These are phyloP conservation scores for Alternaria dauci DNA, from an alignment of 2,329 filamentous ascomycete genomes.

Conservation along the genomic window DNA sequence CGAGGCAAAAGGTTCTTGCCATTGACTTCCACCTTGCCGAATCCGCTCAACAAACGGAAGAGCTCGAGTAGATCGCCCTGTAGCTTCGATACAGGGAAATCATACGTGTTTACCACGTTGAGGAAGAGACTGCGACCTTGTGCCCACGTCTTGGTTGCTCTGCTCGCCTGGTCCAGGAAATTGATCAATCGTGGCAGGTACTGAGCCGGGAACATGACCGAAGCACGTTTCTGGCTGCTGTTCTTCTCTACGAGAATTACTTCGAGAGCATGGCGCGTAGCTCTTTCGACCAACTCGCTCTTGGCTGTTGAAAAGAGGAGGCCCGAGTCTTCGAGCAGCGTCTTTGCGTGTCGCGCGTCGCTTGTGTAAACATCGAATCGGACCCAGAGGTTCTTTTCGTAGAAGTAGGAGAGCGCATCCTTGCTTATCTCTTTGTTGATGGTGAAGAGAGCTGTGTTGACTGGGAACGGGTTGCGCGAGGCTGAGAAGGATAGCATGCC, in stretches of 20 bases:
- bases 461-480: slow-evolving; percentile 40
- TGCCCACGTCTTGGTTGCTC: slow-evolving; percentile 34
- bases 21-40: slow-evolving; percentile 32
- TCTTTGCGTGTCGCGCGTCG: slow-evolving; percentile 43
- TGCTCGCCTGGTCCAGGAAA: slow-evolving; percentile 41
- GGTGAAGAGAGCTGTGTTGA: slow-evolving; percentile 37
- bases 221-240: slow-evolving; percentile 36
- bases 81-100: slow-evolving; percentile 31
- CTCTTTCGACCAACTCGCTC: slow-evolving; percentile 14
- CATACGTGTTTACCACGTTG: slow-evolving; percentile 35
- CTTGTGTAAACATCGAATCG: slow-evolving; percentile 35
- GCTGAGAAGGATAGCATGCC: slow-evolving; percentile 37
- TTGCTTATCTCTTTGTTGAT: slow-evolving; percentile 36
- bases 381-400: slow-evolving; percentile 44
- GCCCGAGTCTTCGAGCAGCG: slow-evolving; percentile 43
- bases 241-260: slow-evolving; percentile 41
- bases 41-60: slow-evolving; percentile 36
- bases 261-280: slow-evolving; percentile 37
- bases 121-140: slow-evolving; percentile 32
- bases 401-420: slow-evolving; percentile 41
- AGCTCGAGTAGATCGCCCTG: slow-evolving; percentile 47
- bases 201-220: slow-evolving; percentile 46
- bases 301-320: slow-evolving; percentile 36
- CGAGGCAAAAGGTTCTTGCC: slow-evolving; percentile 31
- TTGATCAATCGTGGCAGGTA: slow-evolving; percentile 48